Evolutionary conservation across 805 yeast genomes (phyloP).

Genomic region (Teunomyces aglyptinius): DNA sequence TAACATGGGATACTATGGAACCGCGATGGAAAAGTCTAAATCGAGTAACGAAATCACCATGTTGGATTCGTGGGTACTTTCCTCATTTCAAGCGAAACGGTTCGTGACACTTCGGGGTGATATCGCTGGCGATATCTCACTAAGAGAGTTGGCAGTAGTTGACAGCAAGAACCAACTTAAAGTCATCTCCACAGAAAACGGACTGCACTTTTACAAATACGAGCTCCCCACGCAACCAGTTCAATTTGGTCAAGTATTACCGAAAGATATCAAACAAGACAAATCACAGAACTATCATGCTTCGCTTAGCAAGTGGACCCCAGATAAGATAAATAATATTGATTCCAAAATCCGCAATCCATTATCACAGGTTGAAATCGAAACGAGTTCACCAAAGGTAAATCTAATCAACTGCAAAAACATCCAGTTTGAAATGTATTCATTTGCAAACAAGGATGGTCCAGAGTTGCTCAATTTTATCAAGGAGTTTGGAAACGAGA

Average conservation of each 20-base stretch:
- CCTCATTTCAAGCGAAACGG: constrained; percentile 31
- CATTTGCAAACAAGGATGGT: constrained; percentile 14
- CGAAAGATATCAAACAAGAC: background rate
- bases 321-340: background rate
- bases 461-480: constrained; percentile 19
- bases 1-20: constrained; percentile 39
- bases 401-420: constrained; percentile 30
- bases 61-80: constrained; percentile 46
- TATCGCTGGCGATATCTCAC: constrained; percentile 7
- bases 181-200: constrained; percentile 37
- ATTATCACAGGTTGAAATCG: constrained; percentile 54
- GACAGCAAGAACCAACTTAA: constrained; percentile 31
- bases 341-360: constrained; percentile 21
- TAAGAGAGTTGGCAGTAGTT: constrained; percentile 32
- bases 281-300: background rate
- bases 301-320: background rate
- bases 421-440: constrained; percentile 30
- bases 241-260: background rate
- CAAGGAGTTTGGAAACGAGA: constrained; percentile 23
- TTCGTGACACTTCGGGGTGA: constrained; percentile 25
- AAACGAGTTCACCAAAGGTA: constrained; percentile 46
- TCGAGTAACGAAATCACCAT: background rate
- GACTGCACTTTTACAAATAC: constrained; percentile 38
- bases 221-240: constrained; percentile 36
- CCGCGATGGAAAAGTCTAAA: constrained; percentile 21